Conservation (phyloP, 257 asterid genomes). For the Orobanche coerulescens region DNA sequence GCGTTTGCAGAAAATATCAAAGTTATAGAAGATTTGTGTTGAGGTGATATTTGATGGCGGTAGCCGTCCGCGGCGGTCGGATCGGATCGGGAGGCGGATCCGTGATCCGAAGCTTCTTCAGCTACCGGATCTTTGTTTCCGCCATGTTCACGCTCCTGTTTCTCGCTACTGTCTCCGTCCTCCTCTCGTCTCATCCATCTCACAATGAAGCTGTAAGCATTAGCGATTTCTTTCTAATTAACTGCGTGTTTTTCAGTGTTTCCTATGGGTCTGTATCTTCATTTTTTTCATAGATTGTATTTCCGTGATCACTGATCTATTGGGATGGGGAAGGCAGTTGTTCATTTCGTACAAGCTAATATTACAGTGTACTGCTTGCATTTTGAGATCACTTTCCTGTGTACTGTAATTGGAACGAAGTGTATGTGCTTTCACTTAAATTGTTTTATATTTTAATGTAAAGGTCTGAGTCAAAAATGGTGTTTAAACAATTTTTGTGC, state of each 20-base stretch:
- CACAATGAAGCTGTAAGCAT: constrained; percentile 45
- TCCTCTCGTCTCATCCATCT: constrained; percentile 67
- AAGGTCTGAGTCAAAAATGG: neutral
- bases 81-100: constrained; percentile 81
- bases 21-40: constrained; percentile 18
- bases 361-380: neutral
- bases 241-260: neutral
- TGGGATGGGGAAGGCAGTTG: neutral
- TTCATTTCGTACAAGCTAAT: neutral
- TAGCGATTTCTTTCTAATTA: neutral
- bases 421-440: neutral
- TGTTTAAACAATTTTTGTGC: neutral
- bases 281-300: neutral
- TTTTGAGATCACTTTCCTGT: constrained; percentile 10
- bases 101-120: constrained; percentile 63
- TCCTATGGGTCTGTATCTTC: neutral
- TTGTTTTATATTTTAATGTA: too few species aligned
- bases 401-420: neutral
- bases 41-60: constrained; percentile 55
- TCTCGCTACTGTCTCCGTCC: constrained; percentile 79
- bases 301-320: neutral
- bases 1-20: neutral
- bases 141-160: constrained; percentile 81
- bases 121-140: constrained; percentile 87
- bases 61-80: constrained; percentile 78